A percentile compares a stretch with the other conserved stretches of the same genome.
phyloP scores from a whole-genome alignment of 768 basidiomycete species.

The Podaxis sp. region DNA sequence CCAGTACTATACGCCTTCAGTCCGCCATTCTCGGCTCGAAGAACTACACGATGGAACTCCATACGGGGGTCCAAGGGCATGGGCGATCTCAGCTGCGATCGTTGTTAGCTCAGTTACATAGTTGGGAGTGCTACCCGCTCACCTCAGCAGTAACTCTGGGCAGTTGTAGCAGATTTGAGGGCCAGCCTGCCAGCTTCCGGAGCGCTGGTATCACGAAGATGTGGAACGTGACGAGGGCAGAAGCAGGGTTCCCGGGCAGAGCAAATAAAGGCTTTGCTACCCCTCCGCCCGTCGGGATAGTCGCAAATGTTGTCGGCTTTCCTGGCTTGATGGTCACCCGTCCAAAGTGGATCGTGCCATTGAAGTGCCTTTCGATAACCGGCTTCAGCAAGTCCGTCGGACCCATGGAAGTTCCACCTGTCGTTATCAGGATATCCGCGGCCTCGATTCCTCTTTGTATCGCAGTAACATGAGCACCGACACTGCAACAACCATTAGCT shows the following conservation, averaged over 20 bases:
- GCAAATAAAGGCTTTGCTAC: constrained; percentile 70
- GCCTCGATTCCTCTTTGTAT: constrained; percentile 54
- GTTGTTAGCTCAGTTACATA: neutral
- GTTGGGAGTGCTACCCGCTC: constrained; percentile 17
- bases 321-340: constrained; percentile 81
- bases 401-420: constrained; percentile 93
- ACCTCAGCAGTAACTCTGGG: constrained; percentile 68
- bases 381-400: constrained; percentile 85
- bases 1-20: constrained; percentile 79
- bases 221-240: constrained; percentile 83
- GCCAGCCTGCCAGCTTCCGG: constrained; percentile 70
- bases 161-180: constrained; percentile 45
- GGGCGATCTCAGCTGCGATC: constrained; percentile 47
- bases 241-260: constrained; percentile 87
- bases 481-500: constrained; percentile 30
- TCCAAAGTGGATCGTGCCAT: constrained; percentile 82
- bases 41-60: constrained; percentile 79
- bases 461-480: constrained; percentile 54
- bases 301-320: constrained; percentile 90
- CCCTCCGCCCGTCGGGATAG: constrained; percentile 47
- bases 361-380: constrained; percentile 76
- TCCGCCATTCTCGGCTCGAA: constrained; percentile 36
- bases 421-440: constrained; percentile 79
- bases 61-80: constrained; percentile 72
- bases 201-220: constrained; percentile 84